These are phyloP conservation scores for Paecilomyces sp. DNA, from an alignment of 2,329 filamentous ascomycete species.

Conservation along the genomic window DNA sequence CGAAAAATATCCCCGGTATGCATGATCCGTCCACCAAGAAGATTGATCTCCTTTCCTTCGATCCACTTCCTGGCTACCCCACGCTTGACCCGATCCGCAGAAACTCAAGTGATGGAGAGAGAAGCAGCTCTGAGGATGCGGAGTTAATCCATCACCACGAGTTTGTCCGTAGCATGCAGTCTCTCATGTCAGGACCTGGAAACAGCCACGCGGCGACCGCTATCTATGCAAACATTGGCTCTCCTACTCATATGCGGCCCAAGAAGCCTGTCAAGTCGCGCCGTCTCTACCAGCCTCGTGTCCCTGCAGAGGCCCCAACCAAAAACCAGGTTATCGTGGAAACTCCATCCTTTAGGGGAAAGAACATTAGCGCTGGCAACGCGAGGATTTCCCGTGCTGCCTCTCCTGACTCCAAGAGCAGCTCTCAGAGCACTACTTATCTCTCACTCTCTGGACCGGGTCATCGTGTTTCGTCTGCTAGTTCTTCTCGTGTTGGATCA, in stretches of 20 bases:
- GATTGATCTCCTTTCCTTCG: conserved; percentile 15
- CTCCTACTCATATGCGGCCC: conserved; percentile 5
- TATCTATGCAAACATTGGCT: conserved; percentile 6
- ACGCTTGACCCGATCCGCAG: conserved; percentile 5
- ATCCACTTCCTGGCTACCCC: conserved; percentile 10
- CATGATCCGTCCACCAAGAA: conserved; percentile 8
- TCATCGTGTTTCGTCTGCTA: conserved; percentile 7
- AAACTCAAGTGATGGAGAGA: conserved; percentile 4
- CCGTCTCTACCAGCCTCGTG: conserved; percentile 14
- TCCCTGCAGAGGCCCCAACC: conserved; percentile 3
- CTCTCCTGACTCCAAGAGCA: conserved; percentile 10
- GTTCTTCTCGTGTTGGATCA: conserved; percentile 11
- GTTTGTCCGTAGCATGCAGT: conserved; percentile 12
- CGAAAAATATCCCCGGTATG: conserved; percentile 5
- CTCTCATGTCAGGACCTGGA: conserved; percentile 10
- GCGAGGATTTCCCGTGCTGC: conserved; percentile 7
- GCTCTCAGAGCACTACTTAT: conserved; percentile 7
- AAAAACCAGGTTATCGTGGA: conserved; percentile 2
- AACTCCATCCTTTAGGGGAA: conserved; percentile 5
- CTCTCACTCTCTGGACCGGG: conserved; percentile 5
- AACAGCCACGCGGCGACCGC: conserved; percentile 5
- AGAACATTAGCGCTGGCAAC: conserved; percentile 2
- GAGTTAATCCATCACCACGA: conserved; percentile 11
- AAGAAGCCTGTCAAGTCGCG: conserved; percentile 13
- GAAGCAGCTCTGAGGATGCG: conserved; percentile 5